Evolutionary conservation across 495 filamentous ascomycete species (phyloP).

Genomic region (Thermothielavioides terrestris): DNA sequence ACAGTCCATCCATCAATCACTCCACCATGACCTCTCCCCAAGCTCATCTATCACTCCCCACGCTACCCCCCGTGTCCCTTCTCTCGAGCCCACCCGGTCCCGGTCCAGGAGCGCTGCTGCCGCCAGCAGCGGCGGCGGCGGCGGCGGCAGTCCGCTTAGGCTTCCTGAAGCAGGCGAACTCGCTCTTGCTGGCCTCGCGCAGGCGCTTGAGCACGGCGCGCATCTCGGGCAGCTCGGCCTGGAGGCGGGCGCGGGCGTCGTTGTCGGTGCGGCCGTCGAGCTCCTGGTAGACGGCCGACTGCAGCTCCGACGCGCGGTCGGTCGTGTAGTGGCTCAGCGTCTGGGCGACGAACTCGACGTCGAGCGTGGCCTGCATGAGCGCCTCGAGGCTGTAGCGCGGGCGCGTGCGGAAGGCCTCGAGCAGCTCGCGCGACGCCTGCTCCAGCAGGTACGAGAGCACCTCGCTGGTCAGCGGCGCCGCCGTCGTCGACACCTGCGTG

Average conservation of each 20-base stretch:
- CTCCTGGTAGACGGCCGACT: slow-evolving; percentile 82
- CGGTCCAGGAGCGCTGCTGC: not conserved
- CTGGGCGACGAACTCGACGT: slow-evolving; percentile 94
- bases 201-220: slow-evolving; percentile 71
- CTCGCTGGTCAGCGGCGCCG: slow-evolving; percentile 56
- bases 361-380: slow-evolving; percentile 92
- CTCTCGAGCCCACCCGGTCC: slow-evolving; percentile 6
- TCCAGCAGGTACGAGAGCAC: slow-evolving; percentile 77
- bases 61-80: slow-evolving; percentile 16
- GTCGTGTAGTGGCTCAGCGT: slow-evolving; percentile 81
- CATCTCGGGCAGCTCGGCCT: slow-evolving; percentile 85
- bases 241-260: slow-evolving; percentile 66
- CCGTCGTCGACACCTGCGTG: slow-evolving; percentile 81
- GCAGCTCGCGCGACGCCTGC: slow-evolving; percentile 58
- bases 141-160: slow-evolving; percentile 19
- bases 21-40: not conserved
- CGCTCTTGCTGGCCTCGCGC: slow-evolving; percentile 70
- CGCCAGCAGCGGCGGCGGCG: not conserved
- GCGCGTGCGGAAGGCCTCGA: slow-evolving; percentile 60
- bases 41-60: slow-evolving; percentile 14
- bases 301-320: slow-evolving; percentile 65
- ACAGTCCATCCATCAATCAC: no score
- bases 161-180: slow-evolving; percentile 76
- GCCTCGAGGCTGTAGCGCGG: slow-evolving; percentile 62
- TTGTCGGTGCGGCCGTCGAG: slow-evolving; percentile 80